Percentiles rank a stretch among this genome's conserved stretches.
Evolutionary conservation across 176 grass and related monocot species (phyloP).

Genomic region (Rhynchospora pubera): DNA sequence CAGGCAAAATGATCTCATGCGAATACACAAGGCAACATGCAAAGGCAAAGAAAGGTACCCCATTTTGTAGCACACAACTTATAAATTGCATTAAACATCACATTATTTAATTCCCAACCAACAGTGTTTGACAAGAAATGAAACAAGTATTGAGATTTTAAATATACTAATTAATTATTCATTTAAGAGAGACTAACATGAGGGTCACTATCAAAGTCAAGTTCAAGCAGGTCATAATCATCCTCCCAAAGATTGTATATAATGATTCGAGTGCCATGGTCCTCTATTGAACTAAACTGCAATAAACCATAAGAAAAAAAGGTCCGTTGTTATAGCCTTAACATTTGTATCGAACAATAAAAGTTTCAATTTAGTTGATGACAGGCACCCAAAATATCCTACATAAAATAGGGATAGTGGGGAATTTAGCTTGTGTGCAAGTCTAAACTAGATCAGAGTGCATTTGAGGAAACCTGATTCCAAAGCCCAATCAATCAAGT

Average conservation of each 20-base stretch:
- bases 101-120: background rate
- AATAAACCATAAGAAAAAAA: slow-evolving; percentile 31
- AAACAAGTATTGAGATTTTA: background rate
- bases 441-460: background rate
- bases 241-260: slow-evolving; percentile 99
- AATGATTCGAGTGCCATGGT: slow-evolving; percentile 78
- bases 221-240: slow-evolving; percentile 76
- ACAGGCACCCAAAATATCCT: background rate
- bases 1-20: too few relatives aligned
- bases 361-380: background rate
- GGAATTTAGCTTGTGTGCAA: background rate
- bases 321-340: background rate
- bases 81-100: background rate
- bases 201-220: slow-evolving; percentile 84
- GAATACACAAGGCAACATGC: too few relatives aligned
- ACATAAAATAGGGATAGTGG: background rate
- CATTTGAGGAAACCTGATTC: background rate
- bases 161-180: background rate
- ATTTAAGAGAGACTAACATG: slow-evolving; percentile 43
- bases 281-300: slow-evolving; percentile 76
- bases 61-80: background rate
- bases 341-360: background rate
- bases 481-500: background rate
- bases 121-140: background rate
- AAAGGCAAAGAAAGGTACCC: too few relatives aligned